phyloP scores from a whole-genome alignment of 23 red algal species.

The Gracilaria domingensis region DNA sequence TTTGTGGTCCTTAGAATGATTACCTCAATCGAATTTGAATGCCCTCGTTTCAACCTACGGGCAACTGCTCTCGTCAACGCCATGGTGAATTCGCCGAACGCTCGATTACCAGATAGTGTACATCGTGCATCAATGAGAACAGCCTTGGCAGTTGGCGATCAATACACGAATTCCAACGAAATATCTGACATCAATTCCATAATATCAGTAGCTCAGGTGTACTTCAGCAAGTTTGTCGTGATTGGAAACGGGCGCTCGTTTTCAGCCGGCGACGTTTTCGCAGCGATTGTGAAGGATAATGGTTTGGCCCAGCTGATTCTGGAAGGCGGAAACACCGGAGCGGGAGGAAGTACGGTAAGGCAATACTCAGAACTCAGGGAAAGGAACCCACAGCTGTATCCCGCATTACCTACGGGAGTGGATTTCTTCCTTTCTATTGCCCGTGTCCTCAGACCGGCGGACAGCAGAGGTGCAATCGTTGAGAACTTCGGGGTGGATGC shows the following conservation, averaged over 20 bases:
- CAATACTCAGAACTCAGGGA: not conserved
- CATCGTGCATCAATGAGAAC: not conserved
- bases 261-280: conserved; percentile 30
- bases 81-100: not conserved
- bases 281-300: conserved; percentile 34
- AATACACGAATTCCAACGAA: not conserved
- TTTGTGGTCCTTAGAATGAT: not conserved
- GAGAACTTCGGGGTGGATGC: conserved; percentile 42
- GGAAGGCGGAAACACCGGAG: conserved; percentile 12
- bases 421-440: conserved; percentile 31
- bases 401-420: not conserved
- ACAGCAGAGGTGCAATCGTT: conserved; percentile 11
- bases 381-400: not conserved
- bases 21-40: not conserved
- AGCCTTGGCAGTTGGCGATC: conserved; percentile 14
- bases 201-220: not conserved
- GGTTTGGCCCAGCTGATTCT: not conserved
- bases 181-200: not conserved
- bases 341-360: conserved; percentile 5
- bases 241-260: conserved; percentile 6
- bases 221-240: conserved; percentile 28
- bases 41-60: conserved; percentile 1
- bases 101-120: not conserved
- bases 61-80: not conserved
- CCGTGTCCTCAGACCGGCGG: not conserved